A percentile compares a stretch with the other conserved stretches of the same genome.
These are phyloP conservation scores for Botryotinia convoluta DNA, from an alignment of 2,329 filamentous ascomycete species.

Conservation along the genomic window DNA sequence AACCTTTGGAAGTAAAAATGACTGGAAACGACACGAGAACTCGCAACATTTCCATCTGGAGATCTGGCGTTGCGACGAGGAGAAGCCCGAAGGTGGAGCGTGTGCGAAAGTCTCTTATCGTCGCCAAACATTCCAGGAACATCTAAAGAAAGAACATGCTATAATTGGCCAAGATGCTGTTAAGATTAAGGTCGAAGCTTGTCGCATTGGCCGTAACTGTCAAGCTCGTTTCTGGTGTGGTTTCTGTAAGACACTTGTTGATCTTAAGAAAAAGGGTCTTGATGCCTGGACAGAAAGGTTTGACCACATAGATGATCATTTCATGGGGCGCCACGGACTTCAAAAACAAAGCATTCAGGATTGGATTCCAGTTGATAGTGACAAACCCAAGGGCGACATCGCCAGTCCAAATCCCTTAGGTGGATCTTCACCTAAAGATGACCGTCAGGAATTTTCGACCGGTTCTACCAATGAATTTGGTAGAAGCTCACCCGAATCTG, in stretches of 20 bases:
- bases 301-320: constrained; percentile 75
- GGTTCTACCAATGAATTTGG: constrained; percentile 8
- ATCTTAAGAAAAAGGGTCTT: constrained; percentile 44
- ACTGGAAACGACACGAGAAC: constrained; percentile 90
- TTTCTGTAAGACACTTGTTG: constrained; percentile 64
- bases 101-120: constrained; percentile 62
- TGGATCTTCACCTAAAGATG: constrained; percentile 11
- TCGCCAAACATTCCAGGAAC: constrained; percentile 57
- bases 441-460: constrained; percentile 1
- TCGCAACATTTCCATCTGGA: constrained; percentile 72
- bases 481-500: constrained; percentile 16
- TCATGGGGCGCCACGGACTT: constrained; percentile 50
- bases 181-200: constrained; percentile 48
- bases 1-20: constrained; percentile 85
- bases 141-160: constrained; percentile 49
- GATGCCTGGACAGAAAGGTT: constrained; percentile 60
- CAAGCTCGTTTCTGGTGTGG: constrained; percentile 80
- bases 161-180: constrained; percentile 34
- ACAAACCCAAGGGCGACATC: constrained; percentile 26
- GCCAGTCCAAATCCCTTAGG: constrained; percentile 11
- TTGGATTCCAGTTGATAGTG: constrained; percentile 47
- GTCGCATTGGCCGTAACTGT: constrained; percentile 62
- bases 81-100: constrained; percentile 32
- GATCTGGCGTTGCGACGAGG: constrained; percentile 66
- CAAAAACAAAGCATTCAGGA: constrained; percentile 49